Evolutionary conservation across 768 basidiomycete species (phyloP).

Genomic region (Auricularia heimuer): DNA sequence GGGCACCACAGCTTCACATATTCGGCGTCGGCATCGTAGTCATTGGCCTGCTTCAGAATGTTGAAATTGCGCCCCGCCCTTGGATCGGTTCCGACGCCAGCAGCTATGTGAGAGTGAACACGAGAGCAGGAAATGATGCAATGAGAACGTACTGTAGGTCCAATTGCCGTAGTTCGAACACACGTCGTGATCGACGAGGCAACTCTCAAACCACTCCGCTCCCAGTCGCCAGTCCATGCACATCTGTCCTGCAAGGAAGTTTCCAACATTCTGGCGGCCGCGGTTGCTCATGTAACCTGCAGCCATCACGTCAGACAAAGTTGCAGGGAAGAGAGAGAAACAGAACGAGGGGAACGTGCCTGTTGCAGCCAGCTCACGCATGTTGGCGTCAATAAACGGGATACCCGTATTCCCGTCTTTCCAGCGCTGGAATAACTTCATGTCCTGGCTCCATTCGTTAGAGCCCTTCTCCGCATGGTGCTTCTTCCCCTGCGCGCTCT

Average conservation of each 20-base stretch:
- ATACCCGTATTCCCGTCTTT: conserved; percentile 29
- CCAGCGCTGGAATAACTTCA: conserved; percentile 16
- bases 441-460: conserved; percentile 12
- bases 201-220: conserved; percentile 35
- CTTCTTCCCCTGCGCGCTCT: neutral
- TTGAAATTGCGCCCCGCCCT: neutral
- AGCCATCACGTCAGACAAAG: conserved; percentile 2
- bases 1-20: neutral
- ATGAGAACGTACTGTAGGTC: neutral
- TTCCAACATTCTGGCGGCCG: conserved; percentile 34
- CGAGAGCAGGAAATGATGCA: neutral
- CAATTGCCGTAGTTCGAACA: conserved; percentile 12
- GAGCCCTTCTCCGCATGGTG: conserved; percentile 20
- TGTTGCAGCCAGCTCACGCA: conserved; percentile 21
- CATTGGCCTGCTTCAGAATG: neutral
- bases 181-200: conserved; percentile 27
- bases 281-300: conserved; percentile 34
- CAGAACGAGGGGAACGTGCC: neutral
- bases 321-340: neutral
- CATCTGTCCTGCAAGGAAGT: conserved; percentile 31
- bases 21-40: neutral
- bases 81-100: neutral
- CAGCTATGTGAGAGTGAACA: neutral
- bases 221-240: conserved; percentile 34
- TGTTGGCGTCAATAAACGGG: conserved; percentile 32